These are phyloP conservation scores for Senna siamea DNA, from an alignment of 306 rosid species.

Conservation along the genomic window DNA sequence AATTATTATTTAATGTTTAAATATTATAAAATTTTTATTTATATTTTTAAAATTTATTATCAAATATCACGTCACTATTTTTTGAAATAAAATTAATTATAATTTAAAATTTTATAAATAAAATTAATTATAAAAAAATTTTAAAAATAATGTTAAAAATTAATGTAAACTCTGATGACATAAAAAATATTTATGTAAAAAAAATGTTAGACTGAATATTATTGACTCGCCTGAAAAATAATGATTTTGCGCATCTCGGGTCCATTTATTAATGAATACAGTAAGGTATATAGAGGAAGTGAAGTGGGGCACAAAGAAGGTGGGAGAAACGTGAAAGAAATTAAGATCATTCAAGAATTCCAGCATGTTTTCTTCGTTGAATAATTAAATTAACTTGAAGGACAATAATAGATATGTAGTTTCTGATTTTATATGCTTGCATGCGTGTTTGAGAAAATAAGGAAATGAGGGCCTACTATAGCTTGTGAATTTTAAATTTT, in stretches of 20 bases:
- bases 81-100: too few species aligned
- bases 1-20: too few species aligned
- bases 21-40: too few species aligned
- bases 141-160: too few species aligned
- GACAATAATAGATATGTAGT: neutral
- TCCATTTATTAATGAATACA: slow-evolving; percentile 8
- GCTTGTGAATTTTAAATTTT: neutral
- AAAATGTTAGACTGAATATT: too few species aligned
- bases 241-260: slow-evolving; percentile 8
- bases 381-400: slow-evolving; percentile 18
- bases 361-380: slow-evolving; percentile 6
- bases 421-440: neutral
- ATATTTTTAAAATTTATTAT: too few species aligned
- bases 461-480: neutral
- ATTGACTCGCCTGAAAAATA: slow-evolving; percentile 7
- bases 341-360: slow-evolving; percentile 17
- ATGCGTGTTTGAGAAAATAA: neutral
- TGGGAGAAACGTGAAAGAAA: slow-evolving; percentile 45
- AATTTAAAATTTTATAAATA: too few species aligned
- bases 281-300: neutral
- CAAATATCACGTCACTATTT: too few species aligned
- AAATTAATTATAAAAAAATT: too few species aligned
- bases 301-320: slow-evolving; percentile 2
- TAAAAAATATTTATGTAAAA: too few species aligned
- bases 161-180: too few species aligned